Conservation (phyloP, 352 stramenopile species). For the Phytophthora idaei region DNA sequence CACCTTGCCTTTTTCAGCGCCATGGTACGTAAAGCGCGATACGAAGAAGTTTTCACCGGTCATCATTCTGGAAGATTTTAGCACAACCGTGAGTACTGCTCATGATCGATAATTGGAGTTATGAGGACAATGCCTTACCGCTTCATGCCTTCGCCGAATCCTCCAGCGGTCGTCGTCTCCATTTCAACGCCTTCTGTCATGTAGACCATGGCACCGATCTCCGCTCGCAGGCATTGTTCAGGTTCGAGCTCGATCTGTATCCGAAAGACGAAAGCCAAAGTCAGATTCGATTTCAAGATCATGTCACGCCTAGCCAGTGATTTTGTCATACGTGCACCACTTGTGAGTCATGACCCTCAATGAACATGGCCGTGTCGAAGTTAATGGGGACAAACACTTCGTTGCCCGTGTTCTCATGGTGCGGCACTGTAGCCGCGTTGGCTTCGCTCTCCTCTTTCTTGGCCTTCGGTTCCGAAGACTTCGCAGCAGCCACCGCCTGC, state of each 20-base stretch:
- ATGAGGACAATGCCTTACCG: slow-evolving; percentile 76
- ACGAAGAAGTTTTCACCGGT: slow-evolving; percentile 87
- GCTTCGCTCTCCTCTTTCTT: slow-evolving; percentile 20
- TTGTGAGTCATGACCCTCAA: slow-evolving; percentile 89
- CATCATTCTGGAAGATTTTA: slow-evolving; percentile 51
- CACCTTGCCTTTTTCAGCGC: slow-evolving; percentile 74
- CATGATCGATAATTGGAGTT: background rate
- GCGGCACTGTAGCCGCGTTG: slow-evolving; percentile 16
- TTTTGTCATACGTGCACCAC: slow-evolving; percentile 67
- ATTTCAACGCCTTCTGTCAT: slow-evolving; percentile 94
- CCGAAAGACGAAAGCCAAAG: slow-evolving; percentile 2
- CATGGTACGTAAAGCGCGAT: slow-evolving; percentile 72
- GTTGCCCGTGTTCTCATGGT: slow-evolving; percentile 47
- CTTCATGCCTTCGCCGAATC: slow-evolving; percentile 86
- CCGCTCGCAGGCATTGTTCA: slow-evolving; percentile 91
- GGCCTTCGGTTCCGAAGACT: slow-evolving; percentile 3
- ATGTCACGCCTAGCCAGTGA: background rate
- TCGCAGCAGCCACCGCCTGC: slow-evolving; percentile 8
- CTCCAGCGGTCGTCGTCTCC: slow-evolving; percentile 92
- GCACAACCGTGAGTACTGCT: slow-evolving; percentile 6
- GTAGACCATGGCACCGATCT: slow-evolving; percentile 95
- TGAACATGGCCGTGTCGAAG: slow-evolving; percentile 75
- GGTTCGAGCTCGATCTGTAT: slow-evolving; percentile 85
- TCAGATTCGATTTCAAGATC: background rate
- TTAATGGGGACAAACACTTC: slow-evolving; percentile 81